A percentile compares a stretch with the other conserved stretches of the same genome.
These are phyloP conservation scores for Gonium pectorale DNA, from an alignment of 139 green algal genomes.

Conservation along the genomic window DNA sequence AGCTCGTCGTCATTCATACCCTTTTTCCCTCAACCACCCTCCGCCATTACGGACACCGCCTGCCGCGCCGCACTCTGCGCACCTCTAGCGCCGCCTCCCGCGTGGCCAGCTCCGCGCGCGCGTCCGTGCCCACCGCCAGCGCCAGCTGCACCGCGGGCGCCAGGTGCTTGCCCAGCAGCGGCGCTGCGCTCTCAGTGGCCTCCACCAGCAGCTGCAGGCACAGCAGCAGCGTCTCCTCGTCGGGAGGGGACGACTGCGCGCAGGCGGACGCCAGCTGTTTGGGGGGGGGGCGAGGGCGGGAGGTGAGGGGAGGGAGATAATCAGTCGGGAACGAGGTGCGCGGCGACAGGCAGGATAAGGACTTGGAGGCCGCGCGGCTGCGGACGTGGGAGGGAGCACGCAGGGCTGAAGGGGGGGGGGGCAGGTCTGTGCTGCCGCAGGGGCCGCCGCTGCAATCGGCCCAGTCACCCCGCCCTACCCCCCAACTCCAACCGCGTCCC, in stretches of 20 bases:
- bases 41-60: not conserved
- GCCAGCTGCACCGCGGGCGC: constrained; percentile 65
- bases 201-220: constrained; percentile 73
- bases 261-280: constrained; percentile 36
- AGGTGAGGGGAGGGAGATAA: not conserved
- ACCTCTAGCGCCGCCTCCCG: constrained; percentile 68
- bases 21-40: not conserved
- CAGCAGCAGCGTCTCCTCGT: constrained; percentile 62
- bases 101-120: constrained; percentile 58
- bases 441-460: no score
- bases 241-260: not conserved
- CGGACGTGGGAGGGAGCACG: no score
- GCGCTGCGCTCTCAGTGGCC: constrained; percentile 62
- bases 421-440: no score
- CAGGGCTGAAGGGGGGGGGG: no score
- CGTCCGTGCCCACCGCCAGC: constrained; percentile 58
- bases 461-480: no score
- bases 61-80: not conserved
- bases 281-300: not conserved
- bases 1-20: not conserved
- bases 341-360: no score
- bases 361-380: no score
- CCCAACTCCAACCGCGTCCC: no score
- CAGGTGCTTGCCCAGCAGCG: constrained; percentile 66
- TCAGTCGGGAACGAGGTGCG: not conserved